Conservation (phyloP, 306 rosid species). For the Canavalia ensiformis region DNA sequence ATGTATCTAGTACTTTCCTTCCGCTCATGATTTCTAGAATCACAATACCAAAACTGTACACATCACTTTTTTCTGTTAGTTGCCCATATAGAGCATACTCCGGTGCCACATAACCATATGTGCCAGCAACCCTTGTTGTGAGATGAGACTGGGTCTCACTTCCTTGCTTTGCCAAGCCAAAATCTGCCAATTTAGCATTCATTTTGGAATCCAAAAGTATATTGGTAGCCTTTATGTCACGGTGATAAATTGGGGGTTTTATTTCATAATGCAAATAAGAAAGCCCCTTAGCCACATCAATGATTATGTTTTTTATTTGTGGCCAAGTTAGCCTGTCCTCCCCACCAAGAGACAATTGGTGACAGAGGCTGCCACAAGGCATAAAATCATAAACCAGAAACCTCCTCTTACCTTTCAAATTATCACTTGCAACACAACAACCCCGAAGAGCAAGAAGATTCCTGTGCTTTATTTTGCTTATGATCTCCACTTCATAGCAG, state of each 20-base stretch:
- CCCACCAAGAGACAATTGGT: conserved; percentile 56
- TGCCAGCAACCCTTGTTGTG: conserved; percentile 87
- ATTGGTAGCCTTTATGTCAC: conserved; percentile 82
- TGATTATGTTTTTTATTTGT: conserved; percentile 72
- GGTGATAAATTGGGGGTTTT: conserved; percentile 83
- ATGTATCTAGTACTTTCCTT: conserved; percentile 70
- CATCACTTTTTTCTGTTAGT: conserved; percentile 80
- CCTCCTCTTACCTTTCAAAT: conserved; percentile 66
- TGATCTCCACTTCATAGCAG: conserved; percentile 78
- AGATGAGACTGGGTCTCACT: conserved; percentile 75
- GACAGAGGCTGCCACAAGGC: conserved; percentile 72
- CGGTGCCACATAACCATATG: conserved; percentile 84
- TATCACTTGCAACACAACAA: conserved; percentile 76
- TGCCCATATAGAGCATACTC: conserved; percentile 88
- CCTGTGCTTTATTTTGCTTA: conserved; percentile 82
- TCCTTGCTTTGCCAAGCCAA: conserved; percentile 78
- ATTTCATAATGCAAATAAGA: conserved; percentile 78
- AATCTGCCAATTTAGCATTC: conserved; percentile 81
- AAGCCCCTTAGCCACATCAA: conserved; percentile 89
- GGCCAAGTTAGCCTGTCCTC: conserved; percentile 72
- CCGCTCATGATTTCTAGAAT: conserved; percentile 87
- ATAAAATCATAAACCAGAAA: conserved; percentile 79
- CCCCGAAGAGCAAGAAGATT: conserved; percentile 81
- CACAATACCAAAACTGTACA: conserved; percentile 84
- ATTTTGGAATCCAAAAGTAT: conserved; percentile 74